Conservation (phyloP, 768 basidiomycete genomes). For the Xerocomellus intermedius region DNA sequence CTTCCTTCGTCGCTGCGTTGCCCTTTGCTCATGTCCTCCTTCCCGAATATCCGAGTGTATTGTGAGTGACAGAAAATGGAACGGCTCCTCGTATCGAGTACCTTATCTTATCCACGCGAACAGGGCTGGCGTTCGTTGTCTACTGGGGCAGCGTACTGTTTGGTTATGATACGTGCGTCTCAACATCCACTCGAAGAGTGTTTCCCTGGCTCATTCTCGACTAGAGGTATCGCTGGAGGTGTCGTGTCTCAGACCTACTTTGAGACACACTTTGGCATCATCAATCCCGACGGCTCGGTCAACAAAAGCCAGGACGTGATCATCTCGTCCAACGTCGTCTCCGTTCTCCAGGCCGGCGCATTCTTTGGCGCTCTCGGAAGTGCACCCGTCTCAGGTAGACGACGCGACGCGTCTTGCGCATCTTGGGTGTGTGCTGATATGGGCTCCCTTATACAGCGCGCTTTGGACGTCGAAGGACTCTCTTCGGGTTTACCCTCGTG, state of each 20-base stretch:
- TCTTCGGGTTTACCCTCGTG: slow-evolving; percentile 58
- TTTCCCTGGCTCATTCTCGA: neutral
- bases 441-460: slow-evolving; percentile 38
- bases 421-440: neutral
- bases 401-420: neutral
- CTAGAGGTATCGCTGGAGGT: slow-evolving; percentile 65
- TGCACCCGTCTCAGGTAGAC: slow-evolving; percentile 65
- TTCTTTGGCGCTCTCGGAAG: slow-evolving; percentile 84
- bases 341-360: slow-evolving; percentile 82
- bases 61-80: slow-evolving; percentile 38
- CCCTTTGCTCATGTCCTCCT: neutral
- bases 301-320: slow-evolving; percentile 43
- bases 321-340: slow-evolving; percentile 82
- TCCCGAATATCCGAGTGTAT: slow-evolving; percentile 64
- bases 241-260: slow-evolving; percentile 67
- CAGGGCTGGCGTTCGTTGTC: slow-evolving; percentile 70
- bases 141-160: slow-evolving; percentile 85
- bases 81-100: neutral
- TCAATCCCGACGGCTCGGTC: slow-evolving; percentile 41
- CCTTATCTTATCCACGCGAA: neutral
- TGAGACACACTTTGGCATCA: slow-evolving; percentile 58
- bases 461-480: slow-evolving; percentile 64
- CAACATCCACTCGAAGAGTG: neutral
- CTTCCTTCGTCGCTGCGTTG: too few relatives aligned
- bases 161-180: slow-evolving; percentile 70